A percentile compares a stretch with the other conserved stretches of the same genome.
phyloP scores from a whole-genome alignment of 345 rosid species.

The Geranium rotundifolium region DNA sequence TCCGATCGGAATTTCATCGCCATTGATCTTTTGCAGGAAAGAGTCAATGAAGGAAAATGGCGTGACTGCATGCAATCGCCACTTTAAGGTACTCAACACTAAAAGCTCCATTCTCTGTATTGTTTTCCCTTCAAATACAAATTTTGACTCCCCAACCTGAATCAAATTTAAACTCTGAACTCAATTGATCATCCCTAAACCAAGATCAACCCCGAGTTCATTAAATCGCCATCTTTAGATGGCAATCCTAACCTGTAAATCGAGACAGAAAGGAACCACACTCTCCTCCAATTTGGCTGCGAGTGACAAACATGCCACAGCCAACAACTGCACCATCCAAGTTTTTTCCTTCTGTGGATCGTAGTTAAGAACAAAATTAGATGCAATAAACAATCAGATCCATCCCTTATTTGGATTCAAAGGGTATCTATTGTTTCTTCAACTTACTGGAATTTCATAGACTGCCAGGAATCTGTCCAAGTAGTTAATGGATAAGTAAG shows the following conservation, averaged over 20 bases:
- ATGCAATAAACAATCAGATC: background rate
- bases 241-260: constrained; percentile 42
- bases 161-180: background rate
- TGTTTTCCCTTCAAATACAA: constrained; percentile 54
- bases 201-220: too few relatives aligned
- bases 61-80: constrained; percentile 74
- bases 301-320: constrained; percentile 64
- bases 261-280: constrained; percentile 44
- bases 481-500: constrained; percentile 48
- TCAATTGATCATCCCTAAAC: background rate
- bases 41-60: constrained; percentile 56
- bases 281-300: constrained; percentile 76
- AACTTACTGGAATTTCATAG: constrained; percentile 56
- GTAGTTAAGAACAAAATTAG: background rate
- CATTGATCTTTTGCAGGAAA: constrained; percentile 44
- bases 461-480: constrained; percentile 67
- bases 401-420: background rate
- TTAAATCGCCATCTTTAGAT: too few relatives aligned
- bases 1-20: constrained; percentile 22
- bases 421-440: background rate
- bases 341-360: constrained; percentile 44
- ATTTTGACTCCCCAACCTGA: constrained; percentile 48
- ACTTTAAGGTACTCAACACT: constrained; percentile 46
- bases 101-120: constrained; percentile 70
- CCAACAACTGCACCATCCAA: constrained; percentile 60